Base-by-base conservation (phyloP, 129 eudicot species). In the Pittosporum tobira region DNA sequence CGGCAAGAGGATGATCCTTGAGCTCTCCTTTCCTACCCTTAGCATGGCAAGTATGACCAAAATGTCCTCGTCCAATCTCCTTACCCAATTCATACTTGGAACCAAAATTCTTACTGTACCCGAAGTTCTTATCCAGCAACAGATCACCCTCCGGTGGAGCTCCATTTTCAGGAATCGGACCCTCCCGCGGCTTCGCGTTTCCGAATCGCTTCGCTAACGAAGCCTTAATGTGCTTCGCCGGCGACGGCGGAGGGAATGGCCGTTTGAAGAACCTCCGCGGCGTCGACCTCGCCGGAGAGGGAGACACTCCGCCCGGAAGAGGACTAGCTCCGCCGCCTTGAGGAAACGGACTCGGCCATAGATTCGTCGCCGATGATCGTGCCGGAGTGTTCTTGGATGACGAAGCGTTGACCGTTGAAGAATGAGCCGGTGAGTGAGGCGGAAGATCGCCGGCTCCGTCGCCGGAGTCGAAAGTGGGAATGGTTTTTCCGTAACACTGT, bases 31-130 rank as follows among this genome's bases (percentile, higher is more conserved):
- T 89, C 53, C 70, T 74, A 14, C 77, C 97, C 66, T 70, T 89
- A 6, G 97, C 97, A 40, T 55, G 82, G 58, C 97, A 89, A 0
- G 97, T 89, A 82, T 89, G 97, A 51, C 97, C 97, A 57, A 89
- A 89, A 89, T 89, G 97, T 68, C 97, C 97, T 56, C 93, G 51
- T 43, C 97, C 97, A 26, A 89, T 82, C 72, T 89, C 97, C 70
- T 85, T 89, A 68, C 94, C 97, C 70, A 89, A 65, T 69, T 89
- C 97, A 73, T 82, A 89, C 80, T 79, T 89, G 0, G 82, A 95
- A 14, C 81, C 93, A 50, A 89, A 85, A 75, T 75, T 89, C 82
- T 73, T 85, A 51, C 71, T 74, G 51, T 85, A 89, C 18, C 95
- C 97, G 59, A 89, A 89, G 66, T 72, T 82, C 82, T 89, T 89